A percentile compares a stretch with the other conserved stretches of the same genome.
These are phyloP conservation scores for Camelina hispida DNA, from an alignment of 345 rosid genomes.

Conservation along the genomic window DNA sequence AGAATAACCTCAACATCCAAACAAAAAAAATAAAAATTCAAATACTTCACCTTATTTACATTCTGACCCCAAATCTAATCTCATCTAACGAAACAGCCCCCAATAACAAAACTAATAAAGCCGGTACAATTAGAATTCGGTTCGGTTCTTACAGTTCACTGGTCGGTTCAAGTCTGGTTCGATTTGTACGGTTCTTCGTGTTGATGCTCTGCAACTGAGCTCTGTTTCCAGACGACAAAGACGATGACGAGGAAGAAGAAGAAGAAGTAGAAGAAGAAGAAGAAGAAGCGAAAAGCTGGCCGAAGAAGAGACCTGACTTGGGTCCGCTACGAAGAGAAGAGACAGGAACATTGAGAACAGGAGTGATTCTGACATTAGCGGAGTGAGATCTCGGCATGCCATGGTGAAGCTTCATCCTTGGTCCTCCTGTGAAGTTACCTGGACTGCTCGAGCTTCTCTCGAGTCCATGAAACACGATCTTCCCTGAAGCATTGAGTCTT, in stretches of 20 bases:
- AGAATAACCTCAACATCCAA: background rate
- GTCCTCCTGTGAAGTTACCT: constrained; percentile 90
- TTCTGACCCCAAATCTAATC: constrained; percentile 13
- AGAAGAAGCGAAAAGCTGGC: constrained; percentile 61
- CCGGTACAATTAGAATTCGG: constrained; percentile 1
- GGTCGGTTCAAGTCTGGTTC: constrained; percentile 44
- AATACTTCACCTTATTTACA: constrained; percentile 39
- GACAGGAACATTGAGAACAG: constrained; percentile 79
- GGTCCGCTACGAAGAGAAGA: constrained; percentile 65
- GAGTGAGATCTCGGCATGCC: constrained; percentile 96
- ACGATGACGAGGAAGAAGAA: background rate
- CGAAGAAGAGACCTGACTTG: constrained; percentile 59
- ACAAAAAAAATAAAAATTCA: background rate
- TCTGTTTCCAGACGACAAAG: constrained; percentile 29
- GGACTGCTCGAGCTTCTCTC: constrained; percentile 99
- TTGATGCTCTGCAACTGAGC: constrained; percentile 43
- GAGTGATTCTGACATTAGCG: constrained; percentile 70
- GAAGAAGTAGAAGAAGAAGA: background rate
- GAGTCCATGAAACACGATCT: constrained; percentile 84
- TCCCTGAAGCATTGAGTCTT: constrained; percentile 91
- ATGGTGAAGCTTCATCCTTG: constrained; percentile 64
- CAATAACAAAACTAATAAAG: background rate
- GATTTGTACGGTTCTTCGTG: constrained; percentile 45
- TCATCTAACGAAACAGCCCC: constrained; percentile 16
- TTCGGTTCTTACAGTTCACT: constrained; percentile 11